These are phyloP conservation scores for Fusarium illudens DNA, from an alignment of 2,329 filamentous ascomycete genomes.

Conservation along the genomic window DNA sequence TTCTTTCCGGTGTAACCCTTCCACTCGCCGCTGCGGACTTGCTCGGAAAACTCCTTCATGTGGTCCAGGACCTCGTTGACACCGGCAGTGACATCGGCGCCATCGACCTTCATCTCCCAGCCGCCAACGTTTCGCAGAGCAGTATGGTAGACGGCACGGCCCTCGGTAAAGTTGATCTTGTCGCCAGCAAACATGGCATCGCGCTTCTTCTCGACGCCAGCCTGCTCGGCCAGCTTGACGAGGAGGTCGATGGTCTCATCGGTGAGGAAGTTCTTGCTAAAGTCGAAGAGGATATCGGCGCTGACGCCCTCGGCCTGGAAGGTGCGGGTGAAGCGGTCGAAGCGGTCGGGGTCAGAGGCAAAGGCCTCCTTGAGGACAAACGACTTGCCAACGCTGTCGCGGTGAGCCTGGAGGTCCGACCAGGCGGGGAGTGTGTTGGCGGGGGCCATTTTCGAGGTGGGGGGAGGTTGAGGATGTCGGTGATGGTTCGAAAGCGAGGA, in stretches of 20 bases:
- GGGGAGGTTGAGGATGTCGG: constrained; percentile 2
- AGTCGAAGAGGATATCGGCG: constrained; percentile 94
- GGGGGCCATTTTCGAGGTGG: constrained; percentile 69
- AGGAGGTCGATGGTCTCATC: constrained; percentile 90
- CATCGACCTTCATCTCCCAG: constrained; percentile 84
- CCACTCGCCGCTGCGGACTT: constrained; percentile 94
- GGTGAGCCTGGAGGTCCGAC: constrained; percentile 90
- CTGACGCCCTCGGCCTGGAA: constrained; percentile 85
- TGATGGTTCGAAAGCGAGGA: constrained; percentile 1
- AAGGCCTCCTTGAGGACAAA: constrained; percentile 96
- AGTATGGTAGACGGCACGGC: constrained; percentile 94
- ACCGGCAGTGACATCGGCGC: constrained; percentile 89
- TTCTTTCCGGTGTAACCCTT: constrained; percentile 98
- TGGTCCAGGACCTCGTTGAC: constrained; percentile 92
- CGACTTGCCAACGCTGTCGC: constrained; percentile 83
- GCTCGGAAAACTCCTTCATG: constrained; percentile 98
- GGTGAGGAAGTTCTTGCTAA: constrained; percentile 98
- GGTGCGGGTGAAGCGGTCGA: constrained; percentile 87
- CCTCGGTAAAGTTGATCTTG: constrained; percentile 99
- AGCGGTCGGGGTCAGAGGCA: constrained; percentile 84
- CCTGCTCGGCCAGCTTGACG: constrained; percentile 89
- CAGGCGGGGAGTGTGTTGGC: constrained; percentile 87
- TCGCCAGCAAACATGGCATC: constrained; percentile 98
- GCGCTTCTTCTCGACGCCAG: constrained; percentile 88
- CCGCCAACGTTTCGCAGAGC: constrained; percentile 91